Percentiles rank a stretch among this genome's conserved stretches.
Evolutionary conservation across 495 filamentous ascomycete species (phyloP).

Genomic region (Evansstolkia leycettana): DNA sequence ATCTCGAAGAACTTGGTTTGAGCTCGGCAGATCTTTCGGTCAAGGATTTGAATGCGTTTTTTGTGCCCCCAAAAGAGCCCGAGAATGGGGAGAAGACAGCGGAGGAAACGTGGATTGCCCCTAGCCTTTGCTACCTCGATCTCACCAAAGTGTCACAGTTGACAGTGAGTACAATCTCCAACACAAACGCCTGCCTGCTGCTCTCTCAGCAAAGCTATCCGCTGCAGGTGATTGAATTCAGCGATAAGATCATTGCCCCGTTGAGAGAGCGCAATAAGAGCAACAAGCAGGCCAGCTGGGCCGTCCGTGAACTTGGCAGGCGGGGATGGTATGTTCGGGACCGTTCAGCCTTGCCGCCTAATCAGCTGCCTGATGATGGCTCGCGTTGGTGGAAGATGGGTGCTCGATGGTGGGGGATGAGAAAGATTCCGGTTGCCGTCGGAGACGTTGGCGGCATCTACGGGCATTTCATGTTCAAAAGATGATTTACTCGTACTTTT

Average conservation of each 20-base stretch:
- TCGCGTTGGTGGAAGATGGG: slow-evolving; percentile 76
- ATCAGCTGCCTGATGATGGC: slow-evolving; percentile 31
- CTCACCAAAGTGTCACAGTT: slow-evolving; percentile 45
- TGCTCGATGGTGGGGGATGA: slow-evolving; percentile 77
- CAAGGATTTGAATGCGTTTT: slow-evolving; percentile 47
- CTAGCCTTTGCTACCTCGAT: slow-evolving; percentile 67
- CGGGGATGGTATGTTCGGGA: slow-evolving; percentile 59
- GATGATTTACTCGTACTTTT: slow-evolving; percentile 22
- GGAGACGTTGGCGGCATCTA: slow-evolving; percentile 79
- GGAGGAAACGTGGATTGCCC: slow-evolving; percentile 39
- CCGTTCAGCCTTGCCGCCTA: slow-evolving; percentile 21
- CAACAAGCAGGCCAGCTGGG: slow-evolving; percentile 48
- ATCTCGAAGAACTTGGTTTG: slow-evolving; percentile 68
- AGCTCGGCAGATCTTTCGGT: slow-evolving; percentile 54
- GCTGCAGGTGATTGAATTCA: slow-evolving; percentile 68
- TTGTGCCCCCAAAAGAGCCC: slow-evolving; percentile 16
- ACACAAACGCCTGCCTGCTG: slow-evolving; percentile 40
- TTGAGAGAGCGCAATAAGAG: slow-evolving; percentile 40
- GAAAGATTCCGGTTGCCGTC: slow-evolving; percentile 66
- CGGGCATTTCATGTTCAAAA: slow-evolving; percentile 75
- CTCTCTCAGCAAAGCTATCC: slow-evolving; percentile 52
- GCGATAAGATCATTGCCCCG: slow-evolving; percentile 55
- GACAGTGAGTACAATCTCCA: slow-evolving; percentile 54
- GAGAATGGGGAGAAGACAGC: slow-evolving; percentile 17
- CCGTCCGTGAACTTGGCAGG: slow-evolving; percentile 53